Base-by-base conservation (phyloP, 495 filamentous ascomycete species). In the Podospora pseudoanserina region DNA sequence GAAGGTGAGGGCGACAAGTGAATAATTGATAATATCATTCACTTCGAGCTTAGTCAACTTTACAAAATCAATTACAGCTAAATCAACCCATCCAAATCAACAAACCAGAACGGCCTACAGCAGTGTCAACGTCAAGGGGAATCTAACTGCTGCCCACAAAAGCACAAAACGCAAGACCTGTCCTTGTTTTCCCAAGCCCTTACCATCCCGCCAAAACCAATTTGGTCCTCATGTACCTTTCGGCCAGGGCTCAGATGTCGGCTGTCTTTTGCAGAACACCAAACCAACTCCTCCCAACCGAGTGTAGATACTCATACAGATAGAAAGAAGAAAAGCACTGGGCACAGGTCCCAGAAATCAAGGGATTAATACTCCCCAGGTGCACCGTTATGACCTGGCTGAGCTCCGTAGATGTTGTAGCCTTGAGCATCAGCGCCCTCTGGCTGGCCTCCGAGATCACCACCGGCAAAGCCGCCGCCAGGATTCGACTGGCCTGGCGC, bases 381-480 rank as follows among this genome's bases (percentile, higher is more conserved):
- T 9, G 90, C 84, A 30, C 90, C 90, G 74, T 92, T 92, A 74
- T 92, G 90, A 28, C 86, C 82, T 44, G 87, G 79, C 77, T 91
- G 90, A 53, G 86, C 80, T 4, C 83, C 82, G 77, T 93, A 93
- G 20, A 75, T 67, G 56, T 84, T 77, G 67, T 83, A 83, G 64
- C 86, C 87, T 71, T 89, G 89, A 49, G 82, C 80, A 63, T 84
- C 89, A 3, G 83, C 81, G 49, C 84, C 84, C 13, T 75, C 79
- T 68, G 82, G 85, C 69, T 87, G 86, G 60, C 86, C 87, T 15
- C 77, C 77, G 39, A 83, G 81, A 64, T 86, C 87, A 68, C 88
- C 81, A 34, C 86, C 86, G 55, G 84, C 80, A 74, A 89, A 92
- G 6, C 80, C 79, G 59, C 82, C 78, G 5, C 82, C 82, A 28